Conservation (phyloP, 2,329 filamentous ascomycete genomes). For the Aspergillus aculeatus region DNA sequence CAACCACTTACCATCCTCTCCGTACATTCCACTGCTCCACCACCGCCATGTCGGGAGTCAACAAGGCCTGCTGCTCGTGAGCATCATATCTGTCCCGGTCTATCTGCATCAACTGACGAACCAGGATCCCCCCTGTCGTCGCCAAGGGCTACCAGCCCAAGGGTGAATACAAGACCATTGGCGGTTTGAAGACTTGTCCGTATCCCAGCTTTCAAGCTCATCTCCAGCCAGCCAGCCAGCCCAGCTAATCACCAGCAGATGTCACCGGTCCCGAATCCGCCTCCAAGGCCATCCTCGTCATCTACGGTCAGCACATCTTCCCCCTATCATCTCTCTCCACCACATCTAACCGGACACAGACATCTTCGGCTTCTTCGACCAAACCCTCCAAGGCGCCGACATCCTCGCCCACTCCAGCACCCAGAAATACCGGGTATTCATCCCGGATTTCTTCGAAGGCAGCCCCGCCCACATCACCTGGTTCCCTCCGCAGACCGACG, state of each 20-base stretch:
- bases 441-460: constrained; percentile 88
- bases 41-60: constrained; percentile 40
- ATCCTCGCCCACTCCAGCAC: constrained; percentile 60
- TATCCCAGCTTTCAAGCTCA: not conserved
- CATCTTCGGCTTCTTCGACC: constrained; percentile 64
- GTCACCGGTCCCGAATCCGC: constrained; percentile 57
- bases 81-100: constrained; percentile 14
- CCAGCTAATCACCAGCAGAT: constrained; percentile 38
- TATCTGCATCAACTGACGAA: not conserved
- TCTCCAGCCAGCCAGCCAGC: too few relatives aligned
- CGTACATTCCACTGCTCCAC: constrained; percentile 24
- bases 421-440: constrained; percentile 77
- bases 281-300: constrained; percentile 56
- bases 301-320: constrained; percentile 44
- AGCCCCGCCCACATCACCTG: constrained; percentile 63
- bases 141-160: constrained; percentile 54
- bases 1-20: constrained; percentile 5
- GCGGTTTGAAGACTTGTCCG: constrained; percentile 62
- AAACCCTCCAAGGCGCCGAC: constrained; percentile 63
- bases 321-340: not conserved
- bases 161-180: constrained; percentile 58
- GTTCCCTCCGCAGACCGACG: constrained; percentile 60
- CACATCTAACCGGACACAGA: constrained; percentile 36
- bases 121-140: constrained; percentile 44
- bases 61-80: constrained; percentile 48